These are phyloP conservation scores for Podila horticola DNA, from an alignment of 192 early-diverging fungal species.

Conservation along the genomic window DNA sequence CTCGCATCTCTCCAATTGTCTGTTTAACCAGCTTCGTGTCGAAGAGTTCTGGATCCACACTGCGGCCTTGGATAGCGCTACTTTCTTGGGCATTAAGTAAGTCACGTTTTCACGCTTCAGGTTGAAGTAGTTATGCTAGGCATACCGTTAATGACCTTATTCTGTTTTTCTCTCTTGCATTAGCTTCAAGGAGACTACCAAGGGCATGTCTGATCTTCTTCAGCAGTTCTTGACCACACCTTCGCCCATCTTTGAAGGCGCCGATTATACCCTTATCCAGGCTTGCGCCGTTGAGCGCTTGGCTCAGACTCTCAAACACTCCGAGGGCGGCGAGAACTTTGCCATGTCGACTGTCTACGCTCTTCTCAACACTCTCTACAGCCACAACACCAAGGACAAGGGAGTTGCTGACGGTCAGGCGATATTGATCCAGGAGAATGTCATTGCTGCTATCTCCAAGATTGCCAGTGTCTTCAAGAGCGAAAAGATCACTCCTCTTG, in stretches of 20 bases:
- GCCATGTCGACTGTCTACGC: slow-evolving; percentile 42
- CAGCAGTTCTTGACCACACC: slow-evolving; percentile 64
- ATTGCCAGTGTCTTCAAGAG: slow-evolving; percentile 64
- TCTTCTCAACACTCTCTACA: slow-evolving; percentile 28
- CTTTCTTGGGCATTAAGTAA: slow-evolving; percentile 52
- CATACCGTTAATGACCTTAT: background rate
- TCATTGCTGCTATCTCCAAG: slow-evolving; percentile 63
- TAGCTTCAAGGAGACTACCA: slow-evolving; percentile 44
- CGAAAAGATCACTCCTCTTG: slow-evolving; percentile 68
- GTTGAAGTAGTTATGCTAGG: background rate
- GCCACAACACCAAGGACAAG: slow-evolving; percentile 27
- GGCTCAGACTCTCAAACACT: slow-evolving; percentile 60
- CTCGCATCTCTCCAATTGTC: slow-evolving; percentile 55
- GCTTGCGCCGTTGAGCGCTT: slow-evolving; percentile 60
- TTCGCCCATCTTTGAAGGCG: slow-evolving; percentile 63
- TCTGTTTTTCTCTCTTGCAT: background rate
- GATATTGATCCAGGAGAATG: slow-evolving; percentile 58
- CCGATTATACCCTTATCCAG: slow-evolving; percentile 49
- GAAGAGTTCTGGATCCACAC: slow-evolving; percentile 52
- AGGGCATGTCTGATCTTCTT: slow-evolving; percentile 56
- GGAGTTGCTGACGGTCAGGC: slow-evolving; percentile 8
- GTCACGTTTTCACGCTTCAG: slow-evolving; percentile 10
- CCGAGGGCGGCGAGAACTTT: slow-evolving; percentile 36
- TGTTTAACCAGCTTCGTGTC: slow-evolving; percentile 49
- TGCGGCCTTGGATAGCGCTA: slow-evolving; percentile 34